phyloP scores from a whole-genome alignment of 495 filamentous ascomycete species.

The Terfezia claveryi region DNA sequence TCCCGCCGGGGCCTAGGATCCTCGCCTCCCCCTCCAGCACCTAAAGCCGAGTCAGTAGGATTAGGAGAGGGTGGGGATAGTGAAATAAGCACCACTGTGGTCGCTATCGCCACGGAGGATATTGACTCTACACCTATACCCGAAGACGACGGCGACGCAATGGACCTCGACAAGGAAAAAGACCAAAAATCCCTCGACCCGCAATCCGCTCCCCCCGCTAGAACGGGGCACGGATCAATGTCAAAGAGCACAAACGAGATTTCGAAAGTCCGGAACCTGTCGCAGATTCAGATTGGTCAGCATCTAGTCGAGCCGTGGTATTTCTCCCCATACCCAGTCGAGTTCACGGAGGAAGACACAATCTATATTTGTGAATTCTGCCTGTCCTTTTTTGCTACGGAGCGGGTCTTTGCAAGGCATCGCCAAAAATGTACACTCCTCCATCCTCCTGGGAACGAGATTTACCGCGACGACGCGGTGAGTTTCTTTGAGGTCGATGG shows the following conservation, averaged over 20 bases:
- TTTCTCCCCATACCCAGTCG: constrained; percentile 85
- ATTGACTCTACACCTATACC: constrained; percentile 27
- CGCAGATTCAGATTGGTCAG: constrained; percentile 76
- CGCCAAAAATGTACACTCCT: constrained; percentile 74
- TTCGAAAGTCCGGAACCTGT: constrained; percentile 83
- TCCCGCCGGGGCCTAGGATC: not conserved
- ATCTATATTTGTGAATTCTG: constrained; percentile 98
- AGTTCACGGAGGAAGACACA: constrained; percentile 63
- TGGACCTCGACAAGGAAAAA: constrained; percentile 30
- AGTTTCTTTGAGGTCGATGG: constrained; percentile 98
- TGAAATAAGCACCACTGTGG: not conserved
- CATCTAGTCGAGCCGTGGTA: constrained; percentile 94
- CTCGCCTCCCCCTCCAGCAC: not conserved
- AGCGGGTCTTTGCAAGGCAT: constrained; percentile 60
- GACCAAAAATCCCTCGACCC: not conserved
- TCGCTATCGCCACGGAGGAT: constrained; percentile 20
- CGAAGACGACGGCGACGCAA: constrained; percentile 34
- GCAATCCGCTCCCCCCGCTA: constrained; percentile 6
- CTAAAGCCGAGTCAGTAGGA: not conserved
- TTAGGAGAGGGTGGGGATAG: not conserved
- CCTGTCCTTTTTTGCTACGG: constrained; percentile 64
- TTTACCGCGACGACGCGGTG: constrained; percentile 83
- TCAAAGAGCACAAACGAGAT: constrained; percentile 96
- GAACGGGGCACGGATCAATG: constrained; percentile 60
- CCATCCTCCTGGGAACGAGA: constrained; percentile 92